phyloP scores from a whole-genome alignment of 176 grass and related monocot genomes.

The Oryza glumipatula region DNA sequence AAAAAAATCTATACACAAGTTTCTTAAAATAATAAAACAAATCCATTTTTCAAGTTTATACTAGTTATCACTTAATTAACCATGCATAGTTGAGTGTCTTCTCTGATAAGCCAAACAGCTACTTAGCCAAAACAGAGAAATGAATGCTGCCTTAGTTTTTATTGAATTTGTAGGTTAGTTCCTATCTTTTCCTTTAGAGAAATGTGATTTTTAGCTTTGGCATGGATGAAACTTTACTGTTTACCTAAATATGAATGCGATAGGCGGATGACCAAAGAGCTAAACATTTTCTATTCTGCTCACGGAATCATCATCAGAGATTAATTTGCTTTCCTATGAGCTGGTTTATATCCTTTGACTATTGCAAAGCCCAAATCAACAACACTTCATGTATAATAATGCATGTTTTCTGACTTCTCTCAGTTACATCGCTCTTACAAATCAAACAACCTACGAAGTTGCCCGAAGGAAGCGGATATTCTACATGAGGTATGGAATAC shows the following conservation, averaged over 20 bases:
- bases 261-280: background rate
- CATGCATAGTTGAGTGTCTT: no score
- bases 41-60: no score
- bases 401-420: background rate
- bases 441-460: conserved; percentile 97
- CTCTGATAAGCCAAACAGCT: no score
- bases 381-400: background rate
- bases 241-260: background rate
- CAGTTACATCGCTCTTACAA: conserved; percentile 94
- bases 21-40: no score
- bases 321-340: conserved; percentile 1
- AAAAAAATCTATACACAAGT: no score
- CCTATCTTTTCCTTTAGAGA: conserved; percentile 18
- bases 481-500: conserved; percentile 77
- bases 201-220: conserved; percentile 5
- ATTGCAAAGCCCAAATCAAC: background rate
- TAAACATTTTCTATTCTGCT: background rate
- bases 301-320: background rate
- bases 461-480: conserved; percentile 77
- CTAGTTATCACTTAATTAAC: no score
- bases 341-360: conserved; percentile 9
- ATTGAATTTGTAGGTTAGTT: conserved; percentile 16
- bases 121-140: no score
- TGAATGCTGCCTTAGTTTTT: background rate
- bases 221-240: background rate